A percentile compares a stretch with the other conserved stretches of the same genome.
Evolutionary conservation across 345 rosid species (phyloP).

Genomic region (Leavenworthia alabamica): DNA sequence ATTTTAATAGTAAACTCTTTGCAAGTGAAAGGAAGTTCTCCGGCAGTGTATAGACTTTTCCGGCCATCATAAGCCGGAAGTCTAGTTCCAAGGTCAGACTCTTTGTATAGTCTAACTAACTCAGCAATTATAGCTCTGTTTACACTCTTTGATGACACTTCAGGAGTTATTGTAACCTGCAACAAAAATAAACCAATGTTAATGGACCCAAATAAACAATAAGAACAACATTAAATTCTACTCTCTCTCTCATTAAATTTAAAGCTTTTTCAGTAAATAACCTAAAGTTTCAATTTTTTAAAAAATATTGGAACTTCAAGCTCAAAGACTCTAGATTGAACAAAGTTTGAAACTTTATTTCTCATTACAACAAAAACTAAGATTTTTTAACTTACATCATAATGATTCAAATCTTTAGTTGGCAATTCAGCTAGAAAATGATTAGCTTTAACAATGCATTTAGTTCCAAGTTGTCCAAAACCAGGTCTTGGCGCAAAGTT

Average conservation of each 20-base stretch:
- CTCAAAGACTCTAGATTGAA: too few species aligned
- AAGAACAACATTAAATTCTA: too few species aligned
- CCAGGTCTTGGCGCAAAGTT: conserved; percentile 86
- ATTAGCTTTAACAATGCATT: conserved; percentile 95
- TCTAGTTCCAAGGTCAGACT: conserved; percentile 84
- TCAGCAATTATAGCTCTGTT: conserved; percentile 96
- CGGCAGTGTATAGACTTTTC: conserved; percentile 94
- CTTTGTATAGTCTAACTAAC: conserved; percentile 76
- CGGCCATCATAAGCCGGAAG: conserved; percentile 99
- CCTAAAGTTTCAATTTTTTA: too few species aligned
- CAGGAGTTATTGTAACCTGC: conserved; percentile 97
- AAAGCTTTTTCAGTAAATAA: too few species aligned
- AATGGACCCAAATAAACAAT: conserved; percentile 25
- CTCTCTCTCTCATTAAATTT: too few species aligned
- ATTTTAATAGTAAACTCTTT: conserved; percentile 84
- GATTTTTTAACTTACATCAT: conserved; percentile 75
- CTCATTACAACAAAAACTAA: not conserved
- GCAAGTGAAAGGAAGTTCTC: conserved; percentile 82
- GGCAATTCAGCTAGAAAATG: conserved; percentile 94
- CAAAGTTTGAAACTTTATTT: too few species aligned
- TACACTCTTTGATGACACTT: conserved; percentile 72
- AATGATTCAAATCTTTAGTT: conserved; percentile 85
- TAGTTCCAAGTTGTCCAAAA: conserved; percentile 79
- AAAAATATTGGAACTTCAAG: too few species aligned
- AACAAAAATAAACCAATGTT: too few species aligned